Conservation (phyloP, 176 grass and related monocot species). For the Musa itinerans region DNA sequence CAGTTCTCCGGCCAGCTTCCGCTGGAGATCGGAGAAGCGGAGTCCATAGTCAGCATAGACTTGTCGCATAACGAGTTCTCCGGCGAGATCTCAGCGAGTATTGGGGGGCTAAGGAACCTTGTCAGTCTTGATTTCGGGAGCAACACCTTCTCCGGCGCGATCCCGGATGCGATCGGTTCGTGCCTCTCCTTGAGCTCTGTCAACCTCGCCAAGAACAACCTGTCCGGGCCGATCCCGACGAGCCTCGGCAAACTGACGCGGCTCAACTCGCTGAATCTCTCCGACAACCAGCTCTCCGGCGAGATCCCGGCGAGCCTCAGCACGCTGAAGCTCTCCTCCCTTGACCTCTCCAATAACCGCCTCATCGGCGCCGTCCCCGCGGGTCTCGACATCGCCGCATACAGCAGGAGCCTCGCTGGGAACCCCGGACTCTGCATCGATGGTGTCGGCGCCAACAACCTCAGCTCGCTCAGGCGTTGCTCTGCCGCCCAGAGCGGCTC, state of each 20-base stretch:
- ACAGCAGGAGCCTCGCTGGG: constrained; percentile 46
- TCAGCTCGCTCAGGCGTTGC: constrained; percentile 38
- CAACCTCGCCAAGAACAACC: constrained; percentile 43
- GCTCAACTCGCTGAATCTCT: constrained; percentile 56
- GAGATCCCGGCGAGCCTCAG: constrained; percentile 52
- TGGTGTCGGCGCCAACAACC: constrained; percentile 21
- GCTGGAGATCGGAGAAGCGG: constrained; percentile 33
- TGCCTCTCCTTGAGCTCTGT: constrained; percentile 46
- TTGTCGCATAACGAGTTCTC: constrained; percentile 46
- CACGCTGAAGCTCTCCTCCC: constrained; percentile 44
- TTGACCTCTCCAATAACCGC: constrained; percentile 52
- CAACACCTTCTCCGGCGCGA: constrained; percentile 39
- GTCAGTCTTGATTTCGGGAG: constrained; percentile 24
- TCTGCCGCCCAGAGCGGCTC: neutral
- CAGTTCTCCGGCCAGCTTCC: constrained; percentile 55
- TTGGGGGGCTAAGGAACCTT: constrained; percentile 35
- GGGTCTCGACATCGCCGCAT: constrained; percentile 51
- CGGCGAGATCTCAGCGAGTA: constrained; percentile 47
- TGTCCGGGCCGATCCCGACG: constrained; percentile 41
- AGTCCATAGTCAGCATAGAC: constrained; percentile 30
- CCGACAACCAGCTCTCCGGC: constrained; percentile 48
- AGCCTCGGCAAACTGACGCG: constrained; percentile 42
- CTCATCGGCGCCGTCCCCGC: constrained; percentile 47
- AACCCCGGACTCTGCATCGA: constrained; percentile 61
- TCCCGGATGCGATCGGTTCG: constrained; percentile 51